Base-by-base conservation (phyloP, 2,329 filamentous ascomycete genomes). In the Fusarium pseudocircinatum region DNA sequence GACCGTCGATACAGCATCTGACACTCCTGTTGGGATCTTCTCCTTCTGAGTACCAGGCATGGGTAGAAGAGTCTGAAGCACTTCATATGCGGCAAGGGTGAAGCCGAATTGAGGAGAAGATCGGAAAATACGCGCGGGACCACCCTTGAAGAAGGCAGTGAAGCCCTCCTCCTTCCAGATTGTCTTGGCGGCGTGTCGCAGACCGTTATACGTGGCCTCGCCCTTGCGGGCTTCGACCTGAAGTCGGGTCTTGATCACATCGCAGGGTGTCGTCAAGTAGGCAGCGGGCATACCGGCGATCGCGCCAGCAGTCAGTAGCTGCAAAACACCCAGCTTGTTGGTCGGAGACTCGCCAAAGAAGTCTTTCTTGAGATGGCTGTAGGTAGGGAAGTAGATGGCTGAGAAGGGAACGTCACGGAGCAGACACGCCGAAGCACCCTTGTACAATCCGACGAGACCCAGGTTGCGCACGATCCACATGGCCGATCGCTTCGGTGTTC, bases 31-130 rank as follows among this genome's bases (percentile, higher is more conserved):
- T 62, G 88, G 85, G 11, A 88, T 85, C 72, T 85, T 83, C 47
- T 89, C 87, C 69, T 87, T 84, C 49, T 85, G 83, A 46, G 84
- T 85, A 60, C 94, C 94, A 5, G 95, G 94, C 79, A 83, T 81
- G 11, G 96, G 96, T 49, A 98, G 84, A 47, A 91, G 60, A 69
- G 87, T 93, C 84, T 98, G 95, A 57, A 99, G 86, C 42, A 99
- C 88, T 83, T 99, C 96, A 83, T 98, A 99, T 47, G 94, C 93
- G 7, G 96, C 96, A 30, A 99, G 90, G 1, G 96, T 99, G 87
- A 98, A 98, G 74, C 96, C 96, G 82, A 99, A 99, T 81, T 99
- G 96, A 22, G 96, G 96, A 18, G 95, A 98, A 2, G 95, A 98
- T 79, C 96, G 93, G 81, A 98, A 84, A 79, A 99, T 97, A 86